Evolutionary conservation across 805 yeast genomes (phyloP).

Genomic region (Wickerhamomyces pijperi): DNA sequence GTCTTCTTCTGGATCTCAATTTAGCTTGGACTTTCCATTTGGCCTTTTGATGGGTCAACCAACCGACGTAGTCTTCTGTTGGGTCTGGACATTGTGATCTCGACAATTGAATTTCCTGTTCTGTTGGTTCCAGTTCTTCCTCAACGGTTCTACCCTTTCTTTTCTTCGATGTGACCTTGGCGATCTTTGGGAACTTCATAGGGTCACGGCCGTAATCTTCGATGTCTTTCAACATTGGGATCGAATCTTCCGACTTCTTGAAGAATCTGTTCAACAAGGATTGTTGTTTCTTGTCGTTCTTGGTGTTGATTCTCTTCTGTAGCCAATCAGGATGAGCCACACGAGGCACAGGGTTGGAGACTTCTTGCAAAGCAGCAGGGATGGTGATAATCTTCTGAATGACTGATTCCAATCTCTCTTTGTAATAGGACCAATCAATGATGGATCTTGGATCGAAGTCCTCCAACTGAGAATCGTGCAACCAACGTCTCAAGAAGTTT

Average conservation of each 20-base stretch:
- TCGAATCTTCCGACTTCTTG: conserved; percentile 28
- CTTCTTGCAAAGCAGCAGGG: conserved; percentile 91
- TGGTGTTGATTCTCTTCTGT: conserved; percentile 44
- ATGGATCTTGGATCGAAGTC: conserved; percentile 81
- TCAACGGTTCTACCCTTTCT: conserved; percentile 20
- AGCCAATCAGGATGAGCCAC: conserved; percentile 95
- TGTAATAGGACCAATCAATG: conserved; percentile 88
- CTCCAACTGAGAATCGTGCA: conserved; percentile 62
- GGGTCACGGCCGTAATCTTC: conserved; percentile 52
- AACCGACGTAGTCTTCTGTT: conserved; percentile 53
- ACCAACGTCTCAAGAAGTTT: conserved; percentile 75
- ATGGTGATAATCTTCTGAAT: conserved; percentile 91
- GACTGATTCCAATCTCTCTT: conserved; percentile 84
- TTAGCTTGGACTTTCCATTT: conserved; percentile 78
- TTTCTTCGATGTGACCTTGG: conserved; percentile 26
- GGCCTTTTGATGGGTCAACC: conserved; percentile 67
- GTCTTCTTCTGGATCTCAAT: conserved; percentile 59
- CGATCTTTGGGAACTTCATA: conserved; percentile 17
- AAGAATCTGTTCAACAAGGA: conserved; percentile 52
- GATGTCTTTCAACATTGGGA: conserved; percentile 46
- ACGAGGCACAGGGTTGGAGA: conserved; percentile 87
- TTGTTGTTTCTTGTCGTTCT: conserved; percentile 65
- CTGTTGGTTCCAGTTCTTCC: conserved; percentile 24
- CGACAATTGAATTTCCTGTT: conserved; percentile 39
- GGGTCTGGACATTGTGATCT: conserved; percentile 55